Percentiles rank a stretch among this genome's conserved stretches.
Conservation (phyloP, 306 rosid genomes). For the Dalbergia cultrata region DNA sequence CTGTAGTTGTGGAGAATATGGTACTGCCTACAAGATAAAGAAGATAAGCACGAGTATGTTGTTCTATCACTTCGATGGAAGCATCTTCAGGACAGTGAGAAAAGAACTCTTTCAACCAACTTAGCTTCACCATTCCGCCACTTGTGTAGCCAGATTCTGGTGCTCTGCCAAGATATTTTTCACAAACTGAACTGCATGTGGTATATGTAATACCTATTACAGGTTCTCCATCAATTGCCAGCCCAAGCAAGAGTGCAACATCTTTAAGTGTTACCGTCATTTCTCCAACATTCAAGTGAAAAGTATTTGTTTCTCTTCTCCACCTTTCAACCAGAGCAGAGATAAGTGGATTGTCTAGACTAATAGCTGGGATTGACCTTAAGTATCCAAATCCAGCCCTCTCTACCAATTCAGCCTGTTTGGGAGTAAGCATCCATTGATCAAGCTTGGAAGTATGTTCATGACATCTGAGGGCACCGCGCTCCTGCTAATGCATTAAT, state of each 20-base stretch:
- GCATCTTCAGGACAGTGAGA: constrained; percentile 90
- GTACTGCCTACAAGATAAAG: constrained; percentile 99
- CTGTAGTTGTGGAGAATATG: constrained; percentile 96
- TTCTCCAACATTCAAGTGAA: constrained; percentile 97
- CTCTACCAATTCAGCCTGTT: constrained; percentile 84
- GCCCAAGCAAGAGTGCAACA: constrained; percentile 89
- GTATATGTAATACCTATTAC: constrained; percentile 94
- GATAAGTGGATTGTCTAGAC: constrained; percentile 96
- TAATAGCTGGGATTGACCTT: constrained; percentile 93
- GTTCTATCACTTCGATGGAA: constrained; percentile 73
- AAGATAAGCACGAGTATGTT: constrained; percentile 97
- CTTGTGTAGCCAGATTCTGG: constrained; percentile 95
- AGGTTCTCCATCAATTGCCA: constrained; percentile 95
- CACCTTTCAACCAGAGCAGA: constrained; percentile 98
- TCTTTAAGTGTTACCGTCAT: constrained; percentile 95
- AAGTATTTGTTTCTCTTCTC: constrained; percentile 99
- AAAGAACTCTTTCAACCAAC: constrained; percentile 97
- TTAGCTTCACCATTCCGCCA: constrained; percentile 99
- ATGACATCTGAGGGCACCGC: constrained; percentile 98
- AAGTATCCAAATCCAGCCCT: constrained; percentile 91
- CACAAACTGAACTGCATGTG: constrained; percentile 86
- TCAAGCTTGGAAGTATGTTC: constrained; percentile 98
- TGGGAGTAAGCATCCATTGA: constrained; percentile 84
- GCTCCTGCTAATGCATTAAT: constrained; percentile 71
- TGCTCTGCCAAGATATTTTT: constrained; percentile 76